Percentiles rank a stretch among this genome's conserved stretches.
phyloP scores from a whole-genome alignment of 768 basidiomycete genomes.

The Russula virescens region DNA sequence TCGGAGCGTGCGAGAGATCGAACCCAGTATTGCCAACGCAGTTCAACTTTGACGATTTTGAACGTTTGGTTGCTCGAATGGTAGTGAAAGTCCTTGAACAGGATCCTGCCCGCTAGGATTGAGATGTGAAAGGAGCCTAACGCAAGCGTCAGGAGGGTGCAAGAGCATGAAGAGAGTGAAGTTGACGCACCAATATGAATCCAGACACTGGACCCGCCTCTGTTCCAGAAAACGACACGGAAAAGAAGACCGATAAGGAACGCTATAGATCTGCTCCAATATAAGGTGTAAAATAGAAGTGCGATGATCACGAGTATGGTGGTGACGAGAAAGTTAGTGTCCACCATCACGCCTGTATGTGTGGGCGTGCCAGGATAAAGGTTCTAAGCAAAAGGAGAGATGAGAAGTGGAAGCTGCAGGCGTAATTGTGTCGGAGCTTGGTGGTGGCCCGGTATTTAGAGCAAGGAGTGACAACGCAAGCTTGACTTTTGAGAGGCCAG shows the following conservation, averaged over 20 bases:
- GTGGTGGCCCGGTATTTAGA: not conserved
- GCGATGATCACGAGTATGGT: conserved; percentile 52
- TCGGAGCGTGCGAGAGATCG: conserved; percentile 72
- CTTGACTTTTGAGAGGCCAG: not conserved
- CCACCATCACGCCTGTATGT: conserved; percentile 41
- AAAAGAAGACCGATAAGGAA: conserved; percentile 58
- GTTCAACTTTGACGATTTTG: conserved; percentile 72
- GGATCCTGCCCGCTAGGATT: conserved; percentile 76
- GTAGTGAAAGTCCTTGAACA: conserved; percentile 83
- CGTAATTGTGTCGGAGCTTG: not conserved
- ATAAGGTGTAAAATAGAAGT: conserved; percentile 77
- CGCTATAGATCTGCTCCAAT: conserved; percentile 83
- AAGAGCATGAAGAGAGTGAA: not conserved
- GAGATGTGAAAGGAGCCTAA: conserved; percentile 91
- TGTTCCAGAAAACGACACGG: conserved; percentile 74
- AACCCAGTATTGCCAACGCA: conserved; percentile 95
- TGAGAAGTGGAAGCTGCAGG: not conserved
- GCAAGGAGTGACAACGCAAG: not conserved
- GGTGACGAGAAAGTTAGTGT: conserved; percentile 53
- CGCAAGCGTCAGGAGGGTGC: conserved; percentile 4
- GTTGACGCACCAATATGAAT: conserved; percentile 63
- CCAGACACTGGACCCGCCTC: conserved; percentile 72
- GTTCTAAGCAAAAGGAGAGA: not conserved
- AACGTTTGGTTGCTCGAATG: conserved; percentile 91
- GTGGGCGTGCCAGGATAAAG: not conserved